Conservation (phyloP, 2,329 filamentous ascomycete species). For the Mycosphaerella sp. region DNA sequence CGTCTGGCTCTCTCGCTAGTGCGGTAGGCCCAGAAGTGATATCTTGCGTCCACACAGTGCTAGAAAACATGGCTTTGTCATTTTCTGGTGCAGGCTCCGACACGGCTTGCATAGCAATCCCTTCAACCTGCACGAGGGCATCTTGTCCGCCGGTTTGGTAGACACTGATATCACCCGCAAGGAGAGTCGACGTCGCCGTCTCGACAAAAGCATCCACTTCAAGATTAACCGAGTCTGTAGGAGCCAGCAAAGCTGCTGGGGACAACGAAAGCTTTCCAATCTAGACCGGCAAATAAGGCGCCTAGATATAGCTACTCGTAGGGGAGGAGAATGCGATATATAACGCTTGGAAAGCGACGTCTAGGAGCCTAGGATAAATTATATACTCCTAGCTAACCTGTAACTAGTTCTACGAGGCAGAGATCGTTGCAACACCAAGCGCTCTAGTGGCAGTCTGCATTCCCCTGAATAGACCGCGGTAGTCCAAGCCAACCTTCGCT, state of each 20-base stretch:
- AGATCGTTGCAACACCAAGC: too few species aligned
- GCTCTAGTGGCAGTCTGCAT: neutral
- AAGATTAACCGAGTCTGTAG: slow-evolving; percentile 3
- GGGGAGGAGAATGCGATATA: slow-evolving; percentile 5
- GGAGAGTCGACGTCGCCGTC: slow-evolving; percentile 2
- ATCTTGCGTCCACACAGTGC: slow-evolving; percentile 6
- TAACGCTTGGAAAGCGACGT: slow-evolving; percentile 1
- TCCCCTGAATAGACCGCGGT: slow-evolving; percentile 4
- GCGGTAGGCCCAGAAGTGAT: neutral
- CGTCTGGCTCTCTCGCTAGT: too few species aligned
- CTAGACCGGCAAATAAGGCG: slow-evolving; percentile 6
- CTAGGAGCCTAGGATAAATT: slow-evolving; percentile 6
- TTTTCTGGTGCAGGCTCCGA: slow-evolving; percentile 4
- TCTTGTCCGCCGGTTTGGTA: slow-evolving; percentile 7
- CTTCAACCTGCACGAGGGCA: slow-evolving; percentile 11
- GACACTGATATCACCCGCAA: slow-evolving; percentile 6
- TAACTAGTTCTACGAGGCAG: too few species aligned
- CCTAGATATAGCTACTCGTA: slow-evolving; percentile 1
- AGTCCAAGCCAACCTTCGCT: slow-evolving; percentile 7
- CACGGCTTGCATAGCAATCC: slow-evolving; percentile 7
- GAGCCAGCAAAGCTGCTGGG: slow-evolving; percentile 2
- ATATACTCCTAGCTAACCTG: neutral
- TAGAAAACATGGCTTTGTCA: slow-evolving; percentile 6
- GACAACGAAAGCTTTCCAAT: neutral
- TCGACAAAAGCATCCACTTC: slow-evolving; percentile 5